A percentile compares a stretch with the other conserved stretches of the same genome.
Evolutionary conservation across 2,329 filamentous ascomycete species (phyloP).

Genomic region (Sclerotinia glacialis): DNA sequence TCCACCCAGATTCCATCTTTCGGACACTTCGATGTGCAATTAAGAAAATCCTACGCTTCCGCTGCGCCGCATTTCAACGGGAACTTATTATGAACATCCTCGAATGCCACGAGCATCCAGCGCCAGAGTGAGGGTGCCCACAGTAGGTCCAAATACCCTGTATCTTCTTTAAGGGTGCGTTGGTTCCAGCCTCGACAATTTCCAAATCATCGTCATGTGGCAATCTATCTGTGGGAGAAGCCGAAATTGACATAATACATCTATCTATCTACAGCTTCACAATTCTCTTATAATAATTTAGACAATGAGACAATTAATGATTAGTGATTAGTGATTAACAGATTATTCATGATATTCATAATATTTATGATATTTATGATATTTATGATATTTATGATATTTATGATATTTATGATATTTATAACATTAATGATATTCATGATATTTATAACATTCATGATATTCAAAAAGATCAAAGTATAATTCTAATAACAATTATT

Average conservation of each 20-base stretch:
- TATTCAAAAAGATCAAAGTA: not conserved
- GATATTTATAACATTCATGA: no score
- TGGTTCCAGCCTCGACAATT: conserved; percentile 15
- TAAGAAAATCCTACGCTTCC: conserved; percentile 23
- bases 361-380: no score
- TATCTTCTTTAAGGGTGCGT: conserved; percentile 5
- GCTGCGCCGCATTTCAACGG: conserved; percentile 19
- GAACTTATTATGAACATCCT: conserved; percentile 22
- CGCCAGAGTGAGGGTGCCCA: not conserved
- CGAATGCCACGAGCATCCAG: conserved; percentile 19
- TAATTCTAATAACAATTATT: not conserved
- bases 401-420: no score
- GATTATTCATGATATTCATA: not conserved
- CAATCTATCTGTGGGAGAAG: not conserved
- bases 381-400: no score
- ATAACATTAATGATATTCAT: no score
- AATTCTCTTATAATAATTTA: not conserved
- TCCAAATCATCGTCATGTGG: conserved; percentile 11
- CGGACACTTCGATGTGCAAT: conserved; percentile 18
- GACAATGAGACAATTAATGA: no score
- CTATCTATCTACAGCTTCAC: no score
- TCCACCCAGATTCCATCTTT: not conserved
- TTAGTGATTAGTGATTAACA: not conserved
- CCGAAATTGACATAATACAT: conserved; percentile 2
- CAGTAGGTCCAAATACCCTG: not conserved